Conservation (phyloP, 495 filamentous ascomycete genomes). For the Niebla homalea region DNA sequence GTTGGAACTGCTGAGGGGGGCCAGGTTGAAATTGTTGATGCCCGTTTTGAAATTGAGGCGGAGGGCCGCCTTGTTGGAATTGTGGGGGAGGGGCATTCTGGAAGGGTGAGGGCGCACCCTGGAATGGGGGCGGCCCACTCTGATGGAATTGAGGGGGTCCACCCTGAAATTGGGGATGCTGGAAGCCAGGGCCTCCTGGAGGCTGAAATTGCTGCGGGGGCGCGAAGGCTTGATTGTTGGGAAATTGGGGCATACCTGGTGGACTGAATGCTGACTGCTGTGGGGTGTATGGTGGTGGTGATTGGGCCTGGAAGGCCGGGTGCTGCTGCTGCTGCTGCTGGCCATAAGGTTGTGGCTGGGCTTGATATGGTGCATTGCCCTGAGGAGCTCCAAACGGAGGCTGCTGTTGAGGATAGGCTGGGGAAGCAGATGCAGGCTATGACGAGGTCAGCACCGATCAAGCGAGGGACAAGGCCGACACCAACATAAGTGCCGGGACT, state of each 20-base stretch:
- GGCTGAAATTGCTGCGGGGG: conserved; percentile 20
- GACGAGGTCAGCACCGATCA: background rate
- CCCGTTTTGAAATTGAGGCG: conserved; percentile 28
- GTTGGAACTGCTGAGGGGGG: conserved; percentile 33
- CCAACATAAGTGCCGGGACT: conserved; percentile 43
- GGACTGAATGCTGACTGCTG: conserved; percentile 12
- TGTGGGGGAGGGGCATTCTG: conserved; percentile 31
- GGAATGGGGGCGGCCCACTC: conserved; percentile 24
- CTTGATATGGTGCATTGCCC: conserved; percentile 13
- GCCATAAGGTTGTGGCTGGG: conserved; percentile 18
- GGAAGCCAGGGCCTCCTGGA: conserved; percentile 25
- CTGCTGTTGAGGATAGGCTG: conserved; percentile 18
- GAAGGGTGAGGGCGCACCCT: conserved; percentile 20
- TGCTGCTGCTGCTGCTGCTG: conserved; percentile 20
- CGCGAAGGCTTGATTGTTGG: conserved; percentile 14
- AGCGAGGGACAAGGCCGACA: conserved; percentile 6
- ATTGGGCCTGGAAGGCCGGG: conserved; percentile 19
- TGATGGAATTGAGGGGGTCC: conserved; percentile 21
- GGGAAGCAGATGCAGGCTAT: conserved; percentile 12
- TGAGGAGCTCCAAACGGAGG: conserved; percentile 16
- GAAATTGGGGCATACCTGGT: conserved; percentile 14
- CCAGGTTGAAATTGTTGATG: conserved; percentile 19
- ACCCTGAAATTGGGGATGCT: conserved; percentile 19
- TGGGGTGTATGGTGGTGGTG: conserved; percentile 10
- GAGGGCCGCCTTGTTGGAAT: conserved; percentile 26